Conservation (phyloP, 1,284 basidiomycete genomes). For the Somion occarium region DNA sequence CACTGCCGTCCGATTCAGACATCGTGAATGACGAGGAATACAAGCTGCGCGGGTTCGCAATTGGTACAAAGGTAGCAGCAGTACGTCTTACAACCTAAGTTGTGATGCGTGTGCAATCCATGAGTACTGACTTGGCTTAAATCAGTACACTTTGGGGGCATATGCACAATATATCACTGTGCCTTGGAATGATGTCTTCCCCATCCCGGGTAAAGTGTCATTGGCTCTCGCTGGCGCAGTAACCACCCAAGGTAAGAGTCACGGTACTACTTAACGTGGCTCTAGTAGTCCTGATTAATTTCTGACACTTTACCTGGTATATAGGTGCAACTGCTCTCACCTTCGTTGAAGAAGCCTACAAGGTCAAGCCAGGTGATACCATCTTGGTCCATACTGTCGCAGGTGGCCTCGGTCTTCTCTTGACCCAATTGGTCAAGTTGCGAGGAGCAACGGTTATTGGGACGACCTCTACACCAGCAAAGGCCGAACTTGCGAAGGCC, state of each 20-base stretch:
- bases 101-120: not conserved
- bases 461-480: slow-evolving; percentile 83
- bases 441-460: slow-evolving; percentile 91
- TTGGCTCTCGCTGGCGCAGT: slow-evolving; percentile 64
- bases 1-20: slow-evolving; percentile 58
- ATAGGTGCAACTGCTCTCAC: slow-evolving; percentile 78
- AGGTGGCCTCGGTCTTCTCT: slow-evolving; percentile 67
- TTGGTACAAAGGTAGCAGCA: slow-evolving; percentile 62
- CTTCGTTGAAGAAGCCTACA: slow-evolving; percentile 81
- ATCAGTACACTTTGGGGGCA: slow-evolving; percentile 18
- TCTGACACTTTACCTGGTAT: not conserved
- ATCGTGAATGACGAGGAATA: slow-evolving; percentile 54
- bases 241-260: slow-evolving; percentile 34
- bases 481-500: slow-evolving; percentile 75
- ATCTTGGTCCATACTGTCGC: slow-evolving; percentile 91
- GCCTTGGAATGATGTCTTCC: slow-evolving; percentile 39
- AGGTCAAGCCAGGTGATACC: slow-evolving; percentile 71
- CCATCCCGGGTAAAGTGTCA: slow-evolving; percentile 54
- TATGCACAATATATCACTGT: slow-evolving; percentile 23
- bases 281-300: not conserved
- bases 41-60: slow-evolving; percentile 51
- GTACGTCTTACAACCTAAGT: slow-evolving; percentile 39
- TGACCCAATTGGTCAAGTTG: slow-evolving; percentile 58
- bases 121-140: slow-evolving; percentile 31
- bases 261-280: not conserved